Evolutionary conservation across 495 filamentous ascomycete genomes (phyloP).

Genomic region (Talaromyces stipitatus): DNA sequence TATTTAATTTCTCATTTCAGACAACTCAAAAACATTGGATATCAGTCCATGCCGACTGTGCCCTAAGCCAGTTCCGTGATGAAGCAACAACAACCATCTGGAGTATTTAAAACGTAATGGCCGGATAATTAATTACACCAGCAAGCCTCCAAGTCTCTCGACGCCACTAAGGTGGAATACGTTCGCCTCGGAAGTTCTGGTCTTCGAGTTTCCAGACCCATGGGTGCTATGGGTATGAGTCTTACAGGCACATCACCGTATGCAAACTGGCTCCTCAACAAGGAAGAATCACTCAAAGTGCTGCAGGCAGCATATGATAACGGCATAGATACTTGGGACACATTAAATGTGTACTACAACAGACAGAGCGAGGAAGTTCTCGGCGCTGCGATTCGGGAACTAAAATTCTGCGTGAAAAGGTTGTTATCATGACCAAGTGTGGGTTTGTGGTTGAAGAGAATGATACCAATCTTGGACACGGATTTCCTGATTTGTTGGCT

Average conservation of each 20-base stretch:
- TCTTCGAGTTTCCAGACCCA: constrained; percentile 56
- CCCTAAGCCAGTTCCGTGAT: no score
- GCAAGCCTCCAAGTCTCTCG: background rate
- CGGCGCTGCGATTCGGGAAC: constrained; percentile 60
- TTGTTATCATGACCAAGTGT: constrained; percentile 69
- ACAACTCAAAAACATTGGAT: no score
- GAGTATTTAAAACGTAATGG: no score
- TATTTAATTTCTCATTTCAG: background rate
- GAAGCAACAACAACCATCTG: no score
- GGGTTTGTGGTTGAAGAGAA: constrained; percentile 47
- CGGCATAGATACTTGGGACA: constrained; percentile 52
- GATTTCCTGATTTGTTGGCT: constrained; percentile 11
- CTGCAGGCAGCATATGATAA: constrained; percentile 59
- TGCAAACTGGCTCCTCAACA: constrained; percentile 53
- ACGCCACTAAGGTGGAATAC: constrained; percentile 15
- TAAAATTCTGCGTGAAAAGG: constrained; percentile 62
- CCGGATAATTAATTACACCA: background rate
- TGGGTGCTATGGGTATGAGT: constrained; percentile 58
- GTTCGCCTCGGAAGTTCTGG: constrained; percentile 52
- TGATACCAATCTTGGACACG: background rate
- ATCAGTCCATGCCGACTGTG: no score
- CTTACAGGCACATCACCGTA: constrained; percentile 38
- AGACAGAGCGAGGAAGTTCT: constrained; percentile 61
- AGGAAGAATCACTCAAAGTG: constrained; percentile 54
- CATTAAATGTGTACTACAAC: constrained; percentile 56